Conservation (phyloP, 805 yeast genomes). For the Barnettozyma salicaria region DNA sequence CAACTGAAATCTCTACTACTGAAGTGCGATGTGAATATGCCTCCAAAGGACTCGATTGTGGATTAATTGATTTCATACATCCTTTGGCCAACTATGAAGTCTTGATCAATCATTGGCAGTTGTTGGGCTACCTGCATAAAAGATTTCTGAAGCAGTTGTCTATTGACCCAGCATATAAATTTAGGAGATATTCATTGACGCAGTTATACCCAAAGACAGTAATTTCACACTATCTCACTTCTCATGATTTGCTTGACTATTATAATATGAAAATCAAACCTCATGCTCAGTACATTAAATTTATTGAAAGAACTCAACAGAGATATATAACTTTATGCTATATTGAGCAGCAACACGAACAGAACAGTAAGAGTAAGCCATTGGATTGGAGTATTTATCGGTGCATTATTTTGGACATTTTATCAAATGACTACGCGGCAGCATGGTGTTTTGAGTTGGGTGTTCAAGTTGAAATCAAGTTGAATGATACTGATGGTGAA, state of each 20-base stretch:
- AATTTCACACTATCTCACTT: neutral
- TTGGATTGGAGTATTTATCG: conserved; percentile 10
- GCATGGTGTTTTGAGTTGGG: conserved; percentile 13
- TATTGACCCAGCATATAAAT: conserved; percentile 1
- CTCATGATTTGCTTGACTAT: conserved; percentile 2
- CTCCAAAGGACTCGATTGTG: conserved; percentile 8
- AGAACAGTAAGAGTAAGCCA: neutral
- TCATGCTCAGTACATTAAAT: neutral
- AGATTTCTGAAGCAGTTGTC: conserved; percentile 3
- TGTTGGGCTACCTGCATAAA: conserved; percentile 7
- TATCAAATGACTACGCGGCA: conserved; percentile 2
- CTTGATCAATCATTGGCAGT: conserved; percentile 13
- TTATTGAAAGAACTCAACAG: neutral
- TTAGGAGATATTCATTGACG: conserved; percentile 1
- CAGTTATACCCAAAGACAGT: conserved; percentile 9
- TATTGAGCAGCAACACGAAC: neutral
- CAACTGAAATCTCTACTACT: conserved; percentile 3
- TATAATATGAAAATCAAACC: conserved; percentile 9
- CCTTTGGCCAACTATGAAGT: conserved; percentile 8
- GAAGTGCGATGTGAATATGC: conserved; percentile 1
- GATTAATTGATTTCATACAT: conserved; percentile 4
- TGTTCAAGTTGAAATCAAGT: conserved; percentile 10
- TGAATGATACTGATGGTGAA: neutral
- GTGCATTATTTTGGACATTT: conserved; percentile 9
- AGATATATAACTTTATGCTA: conserved; percentile 3